These are phyloP conservation scores for Aureobasidium pullulans DNA, from an alignment of 2,329 filamentous ascomycete species.

Conservation along the genomic window DNA sequence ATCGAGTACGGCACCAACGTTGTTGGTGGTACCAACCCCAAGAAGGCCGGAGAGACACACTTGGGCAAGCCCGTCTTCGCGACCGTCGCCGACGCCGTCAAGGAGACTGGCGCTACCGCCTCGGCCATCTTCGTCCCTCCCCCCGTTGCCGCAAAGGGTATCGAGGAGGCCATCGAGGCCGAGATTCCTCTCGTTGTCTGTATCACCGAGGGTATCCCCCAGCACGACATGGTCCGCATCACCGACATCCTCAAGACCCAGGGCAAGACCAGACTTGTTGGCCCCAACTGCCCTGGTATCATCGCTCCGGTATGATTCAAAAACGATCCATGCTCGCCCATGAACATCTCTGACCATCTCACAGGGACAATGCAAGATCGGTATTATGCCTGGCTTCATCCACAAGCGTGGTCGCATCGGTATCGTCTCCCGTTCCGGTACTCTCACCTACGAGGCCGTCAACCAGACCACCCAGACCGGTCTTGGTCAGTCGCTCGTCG, in stretches of 20 bases:
- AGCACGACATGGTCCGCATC: constrained; percentile 99
- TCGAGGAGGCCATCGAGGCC: constrained; percentile 89
- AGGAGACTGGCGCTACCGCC: constrained; percentile 82
- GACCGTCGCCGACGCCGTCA: constrained; percentile 79
- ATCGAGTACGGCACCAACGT: constrained; percentile 99
- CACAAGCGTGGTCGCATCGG: constrained; percentile 98
- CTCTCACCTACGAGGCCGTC: constrained; percentile 97
- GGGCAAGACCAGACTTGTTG: constrained; percentile 91
- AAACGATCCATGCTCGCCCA: neutral
- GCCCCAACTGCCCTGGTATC: constrained; percentile 97
- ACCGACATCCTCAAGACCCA: constrained; percentile 97
- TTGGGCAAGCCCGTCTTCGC: constrained; percentile 89
- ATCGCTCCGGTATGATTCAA: constrained; percentile 59
- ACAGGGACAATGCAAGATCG: constrained; percentile 97
- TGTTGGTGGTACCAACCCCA: constrained; percentile 96
- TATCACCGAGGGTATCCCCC: constrained; percentile 96
- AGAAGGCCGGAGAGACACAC: constrained; percentile 90
- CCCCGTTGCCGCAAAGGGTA: constrained; percentile 84
- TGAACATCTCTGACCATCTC: neutral
- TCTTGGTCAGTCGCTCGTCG: constrained; percentile 93
- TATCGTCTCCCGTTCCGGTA: constrained; percentile 96
- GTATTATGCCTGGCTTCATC: constrained; percentile 99
- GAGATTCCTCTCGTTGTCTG: constrained; percentile 94
- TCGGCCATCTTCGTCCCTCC: constrained; percentile 97
- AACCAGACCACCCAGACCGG: constrained; percentile 98